Evolutionary conservation across 2,329 filamentous ascomycete species (phyloP).

Genomic region (Colletotrichum camelliae): DNA sequence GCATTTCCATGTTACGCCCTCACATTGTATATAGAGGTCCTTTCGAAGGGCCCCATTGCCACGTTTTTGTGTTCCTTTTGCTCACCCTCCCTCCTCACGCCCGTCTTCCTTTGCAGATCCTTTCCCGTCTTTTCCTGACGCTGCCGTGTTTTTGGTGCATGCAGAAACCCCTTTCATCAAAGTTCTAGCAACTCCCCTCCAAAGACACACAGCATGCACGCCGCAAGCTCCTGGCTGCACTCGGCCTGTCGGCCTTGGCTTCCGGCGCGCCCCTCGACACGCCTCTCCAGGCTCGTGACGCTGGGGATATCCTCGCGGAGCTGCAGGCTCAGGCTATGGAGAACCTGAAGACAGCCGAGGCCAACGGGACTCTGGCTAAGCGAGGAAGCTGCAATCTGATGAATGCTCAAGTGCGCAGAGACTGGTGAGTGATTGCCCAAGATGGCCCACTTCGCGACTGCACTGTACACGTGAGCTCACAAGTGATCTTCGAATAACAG

Average conservation of each 20-base stretch:
- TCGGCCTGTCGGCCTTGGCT: neutral
- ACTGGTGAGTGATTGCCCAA: neutral
- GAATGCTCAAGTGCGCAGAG: neutral
- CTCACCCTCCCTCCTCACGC: neutral
- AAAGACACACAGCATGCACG: neutral
- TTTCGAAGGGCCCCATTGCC: neutral
- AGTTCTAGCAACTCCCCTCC: neutral
- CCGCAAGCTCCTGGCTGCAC: neutral
- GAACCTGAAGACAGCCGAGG: constrained; percentile 2
- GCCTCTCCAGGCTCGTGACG: neutral
- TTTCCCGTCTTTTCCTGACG: neutral
- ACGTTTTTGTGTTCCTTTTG: neutral
- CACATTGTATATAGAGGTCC: constrained; percentile 1
- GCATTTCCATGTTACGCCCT: neutral
- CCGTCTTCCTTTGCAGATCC: neutral
- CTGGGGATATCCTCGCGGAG: neutral
- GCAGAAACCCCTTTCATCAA: neutral
- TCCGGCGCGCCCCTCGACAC: neutral
- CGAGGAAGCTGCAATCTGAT: neutral
- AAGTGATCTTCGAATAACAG: neutral
- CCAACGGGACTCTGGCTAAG: constrained; percentile 8
- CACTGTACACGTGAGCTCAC: neutral
- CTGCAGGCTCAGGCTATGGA: constrained; percentile 7
- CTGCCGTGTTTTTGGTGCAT: neutral
- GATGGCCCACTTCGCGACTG: neutral